phyloP scores from a whole-genome alignment of 306 rosid genomes.

The Gastrolobium bilobum region DNA sequence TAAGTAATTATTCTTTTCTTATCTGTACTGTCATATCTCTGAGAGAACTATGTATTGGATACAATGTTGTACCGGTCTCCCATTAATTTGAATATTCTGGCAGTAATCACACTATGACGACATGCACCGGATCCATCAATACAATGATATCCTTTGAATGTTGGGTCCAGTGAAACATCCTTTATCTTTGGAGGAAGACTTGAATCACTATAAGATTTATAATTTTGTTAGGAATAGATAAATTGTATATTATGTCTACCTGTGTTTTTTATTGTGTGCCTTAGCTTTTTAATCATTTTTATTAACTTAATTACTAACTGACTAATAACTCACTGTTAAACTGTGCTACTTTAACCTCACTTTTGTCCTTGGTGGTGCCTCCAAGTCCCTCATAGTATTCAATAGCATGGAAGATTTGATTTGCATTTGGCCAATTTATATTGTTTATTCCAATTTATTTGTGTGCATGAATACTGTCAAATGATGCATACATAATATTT shows the following conservation, averaged over 20 bases:
- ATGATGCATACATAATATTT: not conserved
- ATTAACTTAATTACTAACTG: slow-evolving; percentile 9
- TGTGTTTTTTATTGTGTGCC: not conserved
- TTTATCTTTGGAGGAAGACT: not conserved
- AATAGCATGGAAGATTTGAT: slow-evolving; percentile 10
- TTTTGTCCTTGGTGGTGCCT: slow-evolving; percentile 13
- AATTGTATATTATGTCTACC: not conserved
- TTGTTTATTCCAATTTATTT: not conserved
- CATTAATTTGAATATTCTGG: not conserved
- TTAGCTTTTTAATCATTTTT: not conserved
- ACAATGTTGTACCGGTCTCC: not conserved
- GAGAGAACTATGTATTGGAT: slow-evolving; percentile 1
- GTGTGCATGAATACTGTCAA: not conserved
- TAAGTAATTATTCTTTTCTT: slow-evolving; percentile 10
- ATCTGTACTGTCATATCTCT: not conserved
- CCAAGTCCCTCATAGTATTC: slow-evolving; percentile 10
- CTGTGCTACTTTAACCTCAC: slow-evolving; percentile 16
- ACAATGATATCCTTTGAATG: not conserved
- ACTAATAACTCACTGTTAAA: slow-evolving; percentile 26
- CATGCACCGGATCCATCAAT: not conserved
- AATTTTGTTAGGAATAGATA: not conserved
- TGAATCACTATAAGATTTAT: not conserved
- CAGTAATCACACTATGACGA: not conserved
- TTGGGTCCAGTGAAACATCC: not conserved
- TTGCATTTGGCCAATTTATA: not conserved